These are phyloP conservation scores for Termitomyces eurrhizus DNA, from an alignment of 768 basidiomycete genomes.

Conservation along the genomic window DNA sequence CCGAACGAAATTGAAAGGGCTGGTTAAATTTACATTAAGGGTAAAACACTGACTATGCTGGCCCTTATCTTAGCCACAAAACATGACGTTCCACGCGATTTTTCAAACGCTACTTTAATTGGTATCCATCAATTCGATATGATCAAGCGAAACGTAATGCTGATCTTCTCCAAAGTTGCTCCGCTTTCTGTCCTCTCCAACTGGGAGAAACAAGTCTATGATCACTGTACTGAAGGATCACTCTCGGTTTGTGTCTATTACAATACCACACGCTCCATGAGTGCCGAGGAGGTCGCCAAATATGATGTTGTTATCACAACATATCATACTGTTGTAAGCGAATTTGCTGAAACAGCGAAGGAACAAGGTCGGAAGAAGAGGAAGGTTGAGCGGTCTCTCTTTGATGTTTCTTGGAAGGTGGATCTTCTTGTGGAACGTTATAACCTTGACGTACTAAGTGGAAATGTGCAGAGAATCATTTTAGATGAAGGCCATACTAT, in stretches of 20 bases:
- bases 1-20: background rate
- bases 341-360: slow-evolving; percentile 35
- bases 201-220: slow-evolving; percentile 81
- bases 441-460: background rate
- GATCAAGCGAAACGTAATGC: background rate
- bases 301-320: slow-evolving; percentile 84
- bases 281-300: slow-evolving; percentile 53
- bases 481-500: slow-evolving; percentile 89
- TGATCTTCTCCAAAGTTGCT: slow-evolving; percentile 46
- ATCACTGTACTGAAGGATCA: slow-evolving; percentile 57
- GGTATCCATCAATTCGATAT: slow-evolving; percentile 35
- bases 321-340: slow-evolving; percentile 67
- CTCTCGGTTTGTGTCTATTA: slow-evolving; percentile 67
- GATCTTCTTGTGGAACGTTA: slow-evolving; percentile 4
- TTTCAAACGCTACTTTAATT: slow-evolving; percentile 72
- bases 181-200: slow-evolving; percentile 85
- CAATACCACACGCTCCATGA: slow-evolving; percentile 58
- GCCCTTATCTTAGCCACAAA: slow-evolving; percentile 78
- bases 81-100: slow-evolving; percentile 49
- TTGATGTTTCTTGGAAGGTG: slow-evolving; percentile 81
- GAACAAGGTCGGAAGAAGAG: slow-evolving; percentile 52
- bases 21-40: slow-evolving; percentile 35
- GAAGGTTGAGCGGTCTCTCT: slow-evolving; percentile 54
- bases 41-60: slow-evolving; percentile 90
- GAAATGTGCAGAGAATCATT: slow-evolving; percentile 54